A percentile compares a stretch with the other conserved stretches of the same genome.
These are phyloP conservation scores for Adiantum capillusveneris DNA, from an alignment of 75 land plant species.

Conservation along the genomic window DNA sequence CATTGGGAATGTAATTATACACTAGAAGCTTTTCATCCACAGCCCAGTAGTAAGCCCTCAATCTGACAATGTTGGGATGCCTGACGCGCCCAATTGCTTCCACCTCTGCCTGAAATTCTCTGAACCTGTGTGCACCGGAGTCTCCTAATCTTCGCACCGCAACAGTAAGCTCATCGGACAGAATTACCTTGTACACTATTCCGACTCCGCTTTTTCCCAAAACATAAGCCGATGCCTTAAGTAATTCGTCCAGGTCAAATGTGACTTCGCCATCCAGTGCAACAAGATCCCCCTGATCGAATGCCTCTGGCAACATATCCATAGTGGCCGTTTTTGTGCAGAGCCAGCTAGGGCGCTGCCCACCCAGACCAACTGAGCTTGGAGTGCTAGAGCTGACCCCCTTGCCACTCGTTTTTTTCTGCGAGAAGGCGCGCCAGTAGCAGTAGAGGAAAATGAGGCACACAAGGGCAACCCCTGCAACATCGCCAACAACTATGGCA, in stretches of 20 bases:
- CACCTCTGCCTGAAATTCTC: constrained; percentile 69
- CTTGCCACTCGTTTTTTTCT: neutral
- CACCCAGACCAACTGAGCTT: neutral
- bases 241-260: constrained; percentile 62
- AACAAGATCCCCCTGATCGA: constrained; percentile 52
- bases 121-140: constrained; percentile 51
- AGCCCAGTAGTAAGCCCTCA: constrained; percentile 70
- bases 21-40: constrained; percentile 73
- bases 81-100: constrained; percentile 57
- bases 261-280: constrained; percentile 42
- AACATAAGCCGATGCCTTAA: constrained; percentile 73
- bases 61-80: constrained; percentile 56
- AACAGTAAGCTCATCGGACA: constrained; percentile 58
- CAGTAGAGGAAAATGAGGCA: constrained; percentile 46
- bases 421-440: constrained; percentile 31
- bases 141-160: constrained; percentile 72
- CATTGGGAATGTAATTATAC: constrained; percentile 69
- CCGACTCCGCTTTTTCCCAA: constrained; percentile 72
- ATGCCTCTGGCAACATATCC: constrained; percentile 43
- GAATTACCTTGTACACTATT: constrained; percentile 71
- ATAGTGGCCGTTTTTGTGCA: constrained; percentile 25
- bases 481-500: constrained; percentile 54
- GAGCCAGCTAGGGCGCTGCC: constrained; percentile 10
- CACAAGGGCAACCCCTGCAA: constrained; percentile 41
- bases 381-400: neutral